Evolutionary conservation across 352 stramenopile genomes (phyloP).

Genomic region (Globisporangium splendens): DNA sequence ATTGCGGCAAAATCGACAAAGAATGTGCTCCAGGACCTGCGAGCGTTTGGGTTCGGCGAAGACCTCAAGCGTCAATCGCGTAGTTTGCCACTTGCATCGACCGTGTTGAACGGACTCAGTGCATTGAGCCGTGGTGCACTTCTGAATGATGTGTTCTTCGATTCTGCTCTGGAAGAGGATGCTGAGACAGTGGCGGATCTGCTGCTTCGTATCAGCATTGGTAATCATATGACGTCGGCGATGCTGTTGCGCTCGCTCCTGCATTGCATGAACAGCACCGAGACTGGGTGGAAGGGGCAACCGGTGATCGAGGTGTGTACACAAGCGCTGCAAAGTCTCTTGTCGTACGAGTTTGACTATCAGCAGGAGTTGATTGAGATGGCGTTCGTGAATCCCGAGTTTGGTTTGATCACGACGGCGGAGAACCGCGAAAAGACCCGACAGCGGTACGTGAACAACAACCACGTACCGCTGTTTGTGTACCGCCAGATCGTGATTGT

Average conservation of each 20-base stretch:
- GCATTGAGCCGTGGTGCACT: constrained; percentile 59
- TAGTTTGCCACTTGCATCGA: constrained; percentile 26
- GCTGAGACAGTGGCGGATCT: constrained; percentile 77
- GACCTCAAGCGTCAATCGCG: constrained; percentile 57
- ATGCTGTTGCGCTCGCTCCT: constrained; percentile 68
- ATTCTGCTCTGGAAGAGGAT: constrained; percentile 85
- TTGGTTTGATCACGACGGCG: constrained; percentile 64
- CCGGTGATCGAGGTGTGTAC: constrained; percentile 76
- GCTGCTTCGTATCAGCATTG: constrained; percentile 64
- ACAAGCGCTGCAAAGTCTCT: constrained; percentile 52
- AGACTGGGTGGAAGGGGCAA: constrained; percentile 86
- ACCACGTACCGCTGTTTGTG: constrained; percentile 72
- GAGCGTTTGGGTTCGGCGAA: constrained; percentile 78
- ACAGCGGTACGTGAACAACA: constrained; percentile 62
- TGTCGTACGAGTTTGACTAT: constrained; percentile 58
- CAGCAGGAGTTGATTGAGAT: constrained; percentile 66
- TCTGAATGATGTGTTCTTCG: constrained; percentile 79
- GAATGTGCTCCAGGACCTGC: constrained; percentile 77
- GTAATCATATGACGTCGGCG: constrained; percentile 50
- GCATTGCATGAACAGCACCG: constrained; percentile 73
- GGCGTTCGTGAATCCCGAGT: constrained; percentile 59
- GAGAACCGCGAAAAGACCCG: constrained; percentile 63
- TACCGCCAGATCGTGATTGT: constrained; percentile 74
- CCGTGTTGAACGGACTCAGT: constrained; percentile 47
- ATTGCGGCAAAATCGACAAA: constrained; percentile 67